phyloP scores from a whole-genome alignment of 352 stramenopile species.

The Pythium dissotocum region DNA sequence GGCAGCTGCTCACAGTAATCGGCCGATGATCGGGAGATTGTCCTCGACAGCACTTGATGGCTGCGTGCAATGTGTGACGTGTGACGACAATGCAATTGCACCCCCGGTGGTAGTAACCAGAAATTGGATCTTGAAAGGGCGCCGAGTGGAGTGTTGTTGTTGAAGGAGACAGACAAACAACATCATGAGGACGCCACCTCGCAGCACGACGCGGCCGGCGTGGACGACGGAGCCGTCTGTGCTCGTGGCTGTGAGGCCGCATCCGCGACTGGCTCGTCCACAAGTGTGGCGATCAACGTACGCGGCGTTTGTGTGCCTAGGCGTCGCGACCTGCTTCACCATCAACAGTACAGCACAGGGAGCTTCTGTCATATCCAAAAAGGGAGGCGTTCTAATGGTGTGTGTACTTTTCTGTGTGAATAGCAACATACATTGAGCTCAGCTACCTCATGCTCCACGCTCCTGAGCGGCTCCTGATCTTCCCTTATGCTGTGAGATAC shows the following conservation, averaged over 20 bases:
- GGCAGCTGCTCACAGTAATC: too few relatives aligned
- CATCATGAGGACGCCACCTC: background rate
- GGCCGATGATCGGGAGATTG: too few relatives aligned
- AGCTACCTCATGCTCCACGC: constrained; percentile 54
- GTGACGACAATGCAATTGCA: background rate
- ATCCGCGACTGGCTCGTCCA: constrained; percentile 14
- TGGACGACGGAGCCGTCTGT: constrained; percentile 5
- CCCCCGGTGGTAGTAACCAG: background rate
- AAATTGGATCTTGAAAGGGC: constrained; percentile 1
- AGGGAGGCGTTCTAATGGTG: background rate
- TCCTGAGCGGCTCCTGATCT: constrained; percentile 65
- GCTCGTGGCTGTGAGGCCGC: constrained; percentile 7
- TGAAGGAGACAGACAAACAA: background rate
- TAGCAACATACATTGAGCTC: constrained; percentile 63
- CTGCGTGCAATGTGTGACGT: background rate
- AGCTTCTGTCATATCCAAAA: background rate
- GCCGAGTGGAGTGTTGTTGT: background rate
- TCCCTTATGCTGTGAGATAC: constrained; percentile 50
- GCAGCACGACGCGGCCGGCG: background rate
- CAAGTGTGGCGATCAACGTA: constrained; percentile 15
- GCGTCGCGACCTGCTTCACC: constrained; percentile 27
- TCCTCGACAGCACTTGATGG: too few relatives aligned
- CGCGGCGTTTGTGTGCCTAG: constrained; percentile 27
- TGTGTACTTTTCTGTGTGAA: background rate
- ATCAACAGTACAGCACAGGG: constrained; percentile 21